Evolutionary conservation across 176 grass and related monocot genomes (phyloP).

Genomic region (Oryza meyeriana): DNA sequence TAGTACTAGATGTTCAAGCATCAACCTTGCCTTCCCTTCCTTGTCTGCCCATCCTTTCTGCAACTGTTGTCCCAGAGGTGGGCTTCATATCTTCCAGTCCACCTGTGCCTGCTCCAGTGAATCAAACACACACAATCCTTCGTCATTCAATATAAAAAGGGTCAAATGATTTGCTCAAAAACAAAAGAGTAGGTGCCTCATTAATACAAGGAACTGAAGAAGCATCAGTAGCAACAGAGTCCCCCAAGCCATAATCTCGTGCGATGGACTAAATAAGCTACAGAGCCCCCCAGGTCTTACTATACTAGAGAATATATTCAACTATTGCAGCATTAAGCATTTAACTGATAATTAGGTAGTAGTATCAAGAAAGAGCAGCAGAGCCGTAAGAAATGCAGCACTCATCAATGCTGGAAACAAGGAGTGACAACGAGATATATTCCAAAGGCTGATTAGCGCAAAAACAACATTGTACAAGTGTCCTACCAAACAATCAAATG

Average conservation of each 20-base stretch:
- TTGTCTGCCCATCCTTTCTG: conserved; percentile 94
- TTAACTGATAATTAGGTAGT: background rate
- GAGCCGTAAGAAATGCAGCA: background rate
- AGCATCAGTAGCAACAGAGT: conserved; percentile 10
- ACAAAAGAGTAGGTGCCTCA: background rate
- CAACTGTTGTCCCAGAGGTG: conserved; percentile 98
- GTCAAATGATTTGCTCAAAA: conserved; percentile 4
- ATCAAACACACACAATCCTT: conserved; percentile 41
- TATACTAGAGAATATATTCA: background rate
- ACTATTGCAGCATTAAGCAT: background rate
- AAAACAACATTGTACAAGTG: background rate
- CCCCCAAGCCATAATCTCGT: background rate
- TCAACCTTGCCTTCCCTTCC: conserved; percentile 97
- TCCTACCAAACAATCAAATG: conserved; percentile 22
- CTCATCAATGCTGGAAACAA: conserved; percentile 26
- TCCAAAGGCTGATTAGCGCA: conserved; percentile 3
- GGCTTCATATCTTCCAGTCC: conserved; percentile 97
- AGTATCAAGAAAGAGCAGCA: conserved; percentile 15
- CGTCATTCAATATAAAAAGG: conserved; percentile 19
- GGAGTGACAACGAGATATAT: background rate
- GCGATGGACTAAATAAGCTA: background rate
- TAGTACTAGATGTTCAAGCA: background rate
- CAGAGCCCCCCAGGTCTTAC: no score
- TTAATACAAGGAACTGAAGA: conserved; percentile 14
- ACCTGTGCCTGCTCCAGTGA: conserved; percentile 79